Conservation (phyloP, 2,329 filamentous ascomycete genomes). For the Apiospora marii region DNA sequence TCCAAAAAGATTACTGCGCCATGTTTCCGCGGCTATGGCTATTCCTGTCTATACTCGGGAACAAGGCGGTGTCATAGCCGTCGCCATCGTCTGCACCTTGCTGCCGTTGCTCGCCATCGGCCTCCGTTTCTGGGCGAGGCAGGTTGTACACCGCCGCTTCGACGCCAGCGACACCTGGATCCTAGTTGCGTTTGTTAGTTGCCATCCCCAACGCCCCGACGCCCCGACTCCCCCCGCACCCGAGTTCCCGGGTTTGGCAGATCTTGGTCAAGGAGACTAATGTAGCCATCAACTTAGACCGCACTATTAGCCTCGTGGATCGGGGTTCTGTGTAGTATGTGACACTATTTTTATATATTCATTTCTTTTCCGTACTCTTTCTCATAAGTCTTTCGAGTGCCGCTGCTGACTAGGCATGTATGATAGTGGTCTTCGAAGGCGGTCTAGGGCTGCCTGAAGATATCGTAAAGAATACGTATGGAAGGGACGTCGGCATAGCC, state of each 20-base stretch:
- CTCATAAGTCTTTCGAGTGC: not conserved
- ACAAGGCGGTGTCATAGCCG: constrained; percentile 17
- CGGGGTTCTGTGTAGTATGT: constrained; percentile 2
- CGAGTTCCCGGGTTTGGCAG: not conserved
- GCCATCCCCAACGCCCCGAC: not conserved
- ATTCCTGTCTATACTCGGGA: constrained; percentile 14
- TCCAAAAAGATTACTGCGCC: not conserved
- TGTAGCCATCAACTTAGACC: not conserved
- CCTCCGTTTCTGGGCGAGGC: constrained; percentile 6
- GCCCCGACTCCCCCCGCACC: not conserved
- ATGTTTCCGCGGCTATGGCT: constrained; percentile 15
- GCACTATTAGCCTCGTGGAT: not conserved
- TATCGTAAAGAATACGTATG: not conserved
- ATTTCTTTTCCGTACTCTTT: no score
- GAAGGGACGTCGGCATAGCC: not conserved
- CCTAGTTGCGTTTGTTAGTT: not conserved
- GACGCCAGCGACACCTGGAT: constrained; percentile 15
- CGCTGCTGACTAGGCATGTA: not conserved
- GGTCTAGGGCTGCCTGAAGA: not conserved
- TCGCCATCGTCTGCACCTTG: constrained; percentile 13
- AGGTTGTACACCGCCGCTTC: constrained; percentile 7
- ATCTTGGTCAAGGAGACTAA: not conserved
- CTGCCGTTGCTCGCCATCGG: not conserved
- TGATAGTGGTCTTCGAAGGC: constrained; percentile 6
- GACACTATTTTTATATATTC: not conserved